Evolutionary conservation across 2,329 filamentous ascomycete genomes (phyloP), one percentile per base, ranked within the genome.

Genomic region (Nectriaceae sp.): DNA sequence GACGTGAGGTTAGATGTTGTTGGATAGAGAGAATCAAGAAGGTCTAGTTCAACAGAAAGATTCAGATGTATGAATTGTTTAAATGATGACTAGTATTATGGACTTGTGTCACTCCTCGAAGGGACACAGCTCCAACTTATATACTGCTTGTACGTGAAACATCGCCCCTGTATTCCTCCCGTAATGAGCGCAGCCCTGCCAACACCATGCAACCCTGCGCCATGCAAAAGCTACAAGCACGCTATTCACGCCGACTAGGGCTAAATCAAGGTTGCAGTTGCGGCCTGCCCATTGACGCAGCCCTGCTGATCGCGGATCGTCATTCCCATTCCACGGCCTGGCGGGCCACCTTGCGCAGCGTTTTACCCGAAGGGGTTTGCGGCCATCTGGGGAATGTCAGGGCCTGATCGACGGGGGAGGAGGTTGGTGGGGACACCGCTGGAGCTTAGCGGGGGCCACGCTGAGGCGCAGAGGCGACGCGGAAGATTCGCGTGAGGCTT

Each of bases 11-110:
- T 41, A 19, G 21, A 26, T 35, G 44, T 33, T 19, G 35, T 19
- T 22, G 40, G 33, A 31, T 20, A 38, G 37, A 42, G 43, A 40
- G 41, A 15, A 21, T n/a, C 4, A 13, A 42, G 11, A 35, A 35
- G 19, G 19, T 24, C 26, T 24, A 21, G 29, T 21, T 36, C 16
- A 42, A 16, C 15, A 20, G 3, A 26, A 31, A 5, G 26, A 31
- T 10, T 10, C 26, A 15, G 26, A 31, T 10, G 15, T 15, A 8
- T 15, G 26, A 15, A 15, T 8, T 31, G 15, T 31, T 31, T n/a
- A n/a, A 31, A 31, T 31, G 15, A 31, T 10, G 26, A 15, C 10
- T 15, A 31, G 15, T 8, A 31, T 31, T 31, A 15, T 15, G 15
- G 26, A 31, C 26, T 31, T 31, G 10, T 31, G 10, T 31, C 26